Base-by-base conservation (phyloP, 306 rosid genomes). In the Acacia melanoxylon region DNA sequence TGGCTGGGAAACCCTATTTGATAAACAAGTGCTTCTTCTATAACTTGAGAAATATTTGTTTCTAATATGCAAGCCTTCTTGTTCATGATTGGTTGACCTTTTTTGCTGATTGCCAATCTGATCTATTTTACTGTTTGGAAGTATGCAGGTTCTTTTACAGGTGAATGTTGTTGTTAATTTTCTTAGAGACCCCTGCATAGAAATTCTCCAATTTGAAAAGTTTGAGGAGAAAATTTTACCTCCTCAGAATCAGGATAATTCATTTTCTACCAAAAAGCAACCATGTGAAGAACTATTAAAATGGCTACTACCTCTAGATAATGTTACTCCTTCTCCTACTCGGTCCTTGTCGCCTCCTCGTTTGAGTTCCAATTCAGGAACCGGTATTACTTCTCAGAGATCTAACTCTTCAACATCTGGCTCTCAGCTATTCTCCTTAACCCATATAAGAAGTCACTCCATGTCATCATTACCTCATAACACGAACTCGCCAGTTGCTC, bases 131-230 rank as follows among this genome's bases (percentile, higher is more conserved):
- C 83, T 92, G 84, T 83, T 74, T 88, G 97, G 89, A 95, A 95
- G 97, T 90, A 83, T 91, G 94, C 97, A 95, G 99, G 97, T 95
- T 88, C 90, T 89, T 89, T 92, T 95, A 89, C 94, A 88, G 82
- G 94, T 90, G 78, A 92, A 91, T 85, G 94, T 95, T 84, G 89
- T 92, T 74, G 91, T 89, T 65, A 91, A 85, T 78, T 83, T 73
- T 87, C 83, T 93, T 83, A 82, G 78, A 76, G 98, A 93, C 79
- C 99, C 99, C 68, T 91, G 92, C 73, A 85, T 95, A 63, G 99
- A 95, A 87, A 86, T 95, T 86, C 99, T 95, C 81, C 98, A 95
- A 89, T 95, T 91, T 88, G 99, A 92, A 81, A 95, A 91, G 83
- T 77, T 78, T 78, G 87, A 35, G 77, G 92, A 86, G 88, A 90